Evolutionary conservation across 2,329 filamentous ascomycete species (phyloP).

Genomic region (Cladosporium sp.): DNA sequence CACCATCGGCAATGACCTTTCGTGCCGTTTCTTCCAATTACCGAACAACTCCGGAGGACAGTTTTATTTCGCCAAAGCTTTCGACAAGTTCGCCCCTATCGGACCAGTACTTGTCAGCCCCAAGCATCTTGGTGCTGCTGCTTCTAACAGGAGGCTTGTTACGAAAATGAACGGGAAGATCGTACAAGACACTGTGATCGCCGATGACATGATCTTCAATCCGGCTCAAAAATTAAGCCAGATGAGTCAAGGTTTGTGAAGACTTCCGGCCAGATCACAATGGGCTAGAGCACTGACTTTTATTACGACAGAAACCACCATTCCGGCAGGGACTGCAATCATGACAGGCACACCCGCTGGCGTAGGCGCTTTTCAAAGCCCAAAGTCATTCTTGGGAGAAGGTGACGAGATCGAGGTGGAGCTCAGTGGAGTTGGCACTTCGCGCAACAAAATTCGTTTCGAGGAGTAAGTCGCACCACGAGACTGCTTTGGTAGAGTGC

Average conservation of each 20-base stretch:
- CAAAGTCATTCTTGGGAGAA: conserved; percentile 29
- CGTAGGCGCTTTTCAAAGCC: conserved; percentile 34
- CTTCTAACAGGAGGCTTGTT: conserved; percentile 39
- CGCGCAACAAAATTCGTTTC: conserved; percentile 37
- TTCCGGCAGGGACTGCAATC: conserved; percentile 40
- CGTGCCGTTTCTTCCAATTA: conserved; percentile 54
- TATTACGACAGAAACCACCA: background rate
- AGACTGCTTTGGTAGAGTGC: background rate
- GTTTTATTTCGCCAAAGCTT: conserved; percentile 59
- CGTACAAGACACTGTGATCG: conserved; percentile 48
- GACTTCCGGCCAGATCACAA: background rate
- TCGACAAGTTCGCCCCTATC: conserved; percentile 57
- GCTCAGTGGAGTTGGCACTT: conserved; percentile 44
- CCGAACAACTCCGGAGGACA: conserved; percentile 54
- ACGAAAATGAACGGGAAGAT: conserved; percentile 52
- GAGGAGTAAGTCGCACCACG: background rate
- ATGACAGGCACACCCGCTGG: conserved; percentile 50
- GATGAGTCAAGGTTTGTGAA: conserved; percentile 47
- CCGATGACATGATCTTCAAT: background rate
- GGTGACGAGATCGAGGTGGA: conserved; percentile 37
- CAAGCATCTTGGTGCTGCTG: conserved; percentile 43
- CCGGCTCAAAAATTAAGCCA: conserved; percentile 15
- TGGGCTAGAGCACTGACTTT: conserved; percentile 36
- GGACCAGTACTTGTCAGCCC: conserved; percentile 51
- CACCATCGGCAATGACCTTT: conserved; percentile 57